Evolutionary conservation across 2,329 filamentous ascomycete genomes (phyloP), one percentile per base, ranked within the genome.

Genomic region (Microdochium bolleyi): DNA sequence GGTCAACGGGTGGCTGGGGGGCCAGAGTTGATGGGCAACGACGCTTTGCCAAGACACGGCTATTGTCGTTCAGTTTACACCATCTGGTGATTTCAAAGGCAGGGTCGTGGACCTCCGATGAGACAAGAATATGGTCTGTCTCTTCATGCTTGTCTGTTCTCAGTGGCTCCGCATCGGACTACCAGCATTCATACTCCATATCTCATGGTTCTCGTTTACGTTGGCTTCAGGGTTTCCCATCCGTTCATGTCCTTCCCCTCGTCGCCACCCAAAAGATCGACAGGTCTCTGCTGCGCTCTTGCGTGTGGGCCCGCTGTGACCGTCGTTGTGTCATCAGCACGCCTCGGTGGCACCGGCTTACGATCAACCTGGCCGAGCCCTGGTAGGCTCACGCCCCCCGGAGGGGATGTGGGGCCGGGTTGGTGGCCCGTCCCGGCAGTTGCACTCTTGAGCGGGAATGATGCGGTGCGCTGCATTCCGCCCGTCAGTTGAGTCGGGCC

Each of bases 161-260:
- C 5, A 5, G 11, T 5, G 27, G 5, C 5, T 30, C 11, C 27
- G 5, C 11, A 11, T 30, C 5, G 27, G 5, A 11, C 27, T 11
- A 30, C 27, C 5, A 5, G 5, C 27, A 5, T 11, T 30, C 5
- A 30, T 5, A 30, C 27, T 30, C 27, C 11, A 5, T 30, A 30
- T 30, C 5, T 30, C 27, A 11, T 30, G 27, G 11, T 5, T 30
- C 11, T 11, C 27, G 11, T 30, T 30, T 16, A 68, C 49, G 62
- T 67, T 38, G 79, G 79, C 62, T 78, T 78, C 60, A 83, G 60
- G 3, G 78, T 76, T 60, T 82, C 77, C 78, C 79, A 83, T 22
- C 75, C 72, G 13, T 74, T 73, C 64, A 80, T 69, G 37, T 74
- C 75, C 2, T 55, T 67, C n/a, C 61, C 65, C 21, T 67, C 70